These are phyloP conservation scores for Mycena leptocephala DNA, from an alignment of 768 basidiomycete genomes.

Conservation along the genomic window DNA sequence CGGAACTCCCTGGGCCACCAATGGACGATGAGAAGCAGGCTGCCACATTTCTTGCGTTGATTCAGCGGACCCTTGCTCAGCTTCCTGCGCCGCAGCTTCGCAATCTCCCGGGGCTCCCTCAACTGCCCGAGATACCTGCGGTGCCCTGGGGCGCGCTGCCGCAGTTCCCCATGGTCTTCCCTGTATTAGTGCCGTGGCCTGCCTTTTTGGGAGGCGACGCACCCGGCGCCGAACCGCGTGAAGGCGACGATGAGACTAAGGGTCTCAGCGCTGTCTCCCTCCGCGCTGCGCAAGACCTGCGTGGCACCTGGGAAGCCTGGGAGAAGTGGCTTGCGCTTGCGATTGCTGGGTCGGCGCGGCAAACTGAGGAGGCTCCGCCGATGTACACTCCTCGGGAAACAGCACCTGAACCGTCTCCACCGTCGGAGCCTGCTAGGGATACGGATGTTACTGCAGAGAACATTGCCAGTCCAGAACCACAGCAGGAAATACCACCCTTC, in stretches of 20 bases:
- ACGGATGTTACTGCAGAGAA: constrained; percentile 26
- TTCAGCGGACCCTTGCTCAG: constrained; percentile 82
- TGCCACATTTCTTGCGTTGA: constrained; percentile 75
- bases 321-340: constrained; percentile 83
- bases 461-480: constrained; percentile 21
- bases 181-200: constrained; percentile 83
- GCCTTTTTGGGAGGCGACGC: constrained; percentile 73
- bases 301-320: constrained; percentile 85
- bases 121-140: constrained; percentile 78
- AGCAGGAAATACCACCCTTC: constrained; percentile 46
- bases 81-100: constrained; percentile 72
- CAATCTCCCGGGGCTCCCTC: constrained; percentile 72
- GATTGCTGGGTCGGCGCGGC: constrained; percentile 63
- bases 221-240: constrained; percentile 47
- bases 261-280: constrained; percentile 60
- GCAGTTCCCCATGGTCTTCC: constrained; percentile 85
- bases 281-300: constrained; percentile 74
- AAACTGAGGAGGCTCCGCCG: constrained; percentile 72
- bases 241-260: constrained; percentile 53
- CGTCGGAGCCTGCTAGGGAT: constrained; percentile 39
- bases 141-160: constrained; percentile 76
- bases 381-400: constrained; percentile 77
- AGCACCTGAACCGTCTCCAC: not conserved
- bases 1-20: constrained; percentile 4
- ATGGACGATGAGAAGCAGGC: constrained; percentile 63